These are phyloP conservation scores for Paxillus involutus DNA, from an alignment of 768 basidiomycete species.

Conservation along the genomic window DNA sequence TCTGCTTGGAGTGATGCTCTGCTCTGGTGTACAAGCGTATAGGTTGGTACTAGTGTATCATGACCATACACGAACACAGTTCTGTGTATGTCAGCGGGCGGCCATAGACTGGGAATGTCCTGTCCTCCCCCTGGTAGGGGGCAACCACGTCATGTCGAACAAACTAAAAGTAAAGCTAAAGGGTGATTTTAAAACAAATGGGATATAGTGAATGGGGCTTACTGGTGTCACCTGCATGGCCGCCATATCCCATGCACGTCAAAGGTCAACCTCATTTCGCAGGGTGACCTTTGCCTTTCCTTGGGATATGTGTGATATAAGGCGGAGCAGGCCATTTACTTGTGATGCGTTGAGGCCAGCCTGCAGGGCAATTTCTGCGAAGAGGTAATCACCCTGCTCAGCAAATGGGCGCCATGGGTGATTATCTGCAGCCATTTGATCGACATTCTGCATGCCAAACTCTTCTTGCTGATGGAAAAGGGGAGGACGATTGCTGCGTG, in stretches of 20 bases:
- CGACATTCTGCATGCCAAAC: neutral
- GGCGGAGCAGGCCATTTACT: conserved; percentile 3
- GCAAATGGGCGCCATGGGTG: neutral
- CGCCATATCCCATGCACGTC: conserved; percentile 1
- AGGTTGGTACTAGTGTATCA: too few relatives aligned
- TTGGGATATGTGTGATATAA: neutral
- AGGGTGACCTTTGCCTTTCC: conserved; percentile 20
- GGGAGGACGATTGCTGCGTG: conserved; percentile 7
- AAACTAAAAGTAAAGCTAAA: conserved; percentile 1
- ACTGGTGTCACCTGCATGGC: neutral
- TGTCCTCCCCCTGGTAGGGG: conserved; percentile 3
- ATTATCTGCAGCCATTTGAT: neutral
- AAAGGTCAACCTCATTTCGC: conserved; percentile 4
- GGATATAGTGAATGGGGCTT: neutral
- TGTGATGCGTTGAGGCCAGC: conserved; percentile 9
- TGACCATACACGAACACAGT: too few relatives aligned
- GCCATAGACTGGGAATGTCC: neutral
- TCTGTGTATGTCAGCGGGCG: too few relatives aligned
- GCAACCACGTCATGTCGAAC: neutral
- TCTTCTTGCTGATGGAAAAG: conserved; percentile 15
- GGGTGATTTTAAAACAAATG: neutral
- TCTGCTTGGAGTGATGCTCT: too few relatives aligned
- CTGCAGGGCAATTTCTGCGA: conserved; percentile 10
- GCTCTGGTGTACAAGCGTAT: too few relatives aligned
- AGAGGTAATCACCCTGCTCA: conserved; percentile 3